Evolutionary conservation across 371 early-diverging fungal species (phyloP), one percentile per base, ranked within the genome.

Genomic region (Saksenaea vasiformis): DNA sequence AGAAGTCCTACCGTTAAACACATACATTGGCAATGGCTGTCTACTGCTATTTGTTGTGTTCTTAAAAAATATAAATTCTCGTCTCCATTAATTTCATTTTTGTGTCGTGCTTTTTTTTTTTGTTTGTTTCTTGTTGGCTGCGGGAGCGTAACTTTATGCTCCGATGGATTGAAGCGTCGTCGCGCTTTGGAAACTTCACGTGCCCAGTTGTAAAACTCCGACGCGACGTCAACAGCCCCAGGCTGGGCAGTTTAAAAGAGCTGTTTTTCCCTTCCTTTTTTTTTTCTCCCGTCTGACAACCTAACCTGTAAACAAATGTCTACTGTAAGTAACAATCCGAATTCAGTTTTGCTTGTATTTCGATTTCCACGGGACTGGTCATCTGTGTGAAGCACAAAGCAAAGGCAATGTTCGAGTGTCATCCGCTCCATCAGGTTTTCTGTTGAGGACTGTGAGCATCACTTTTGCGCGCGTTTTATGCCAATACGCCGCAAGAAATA

Each of bases 1-100:
- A 97, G 85, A 97, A 98, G 93, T 93, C 93, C 66, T 94, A 94
- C 92, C 94, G 94, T 94, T 93, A 93, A 91, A 79, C 22, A 67
- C 24, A 19, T 22, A 47, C 51, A 47, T 5, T 47, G 51, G 51
- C 51, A 47, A 47, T 47, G 27, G 51, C 51, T 22, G 0, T 47
- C 22, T 11, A 22, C 51, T 47, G 10, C 24, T 47, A 19, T 22
- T 22, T 47, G 51, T 22, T 47, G 51, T 47, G 51, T 47, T 22
- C 22, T 10, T 47, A 47, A 47, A 47, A 47, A 47, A 47, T 47
- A 47, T 47, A 47, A 47, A 47, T 5, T 47, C 17, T 47, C 22
- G 51, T 47, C 51, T 47, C 24, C 39, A 39, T 39, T 39, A 39
- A 22, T 22, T 19, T 47, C 5, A 10, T 10, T 22, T 11, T 3